Evolutionary conservation across 2,329 filamentous ascomycete genomes (phyloP), one percentile per base, ranked within the genome.

Genomic region (Macrophomina phaseolina): DNA sequence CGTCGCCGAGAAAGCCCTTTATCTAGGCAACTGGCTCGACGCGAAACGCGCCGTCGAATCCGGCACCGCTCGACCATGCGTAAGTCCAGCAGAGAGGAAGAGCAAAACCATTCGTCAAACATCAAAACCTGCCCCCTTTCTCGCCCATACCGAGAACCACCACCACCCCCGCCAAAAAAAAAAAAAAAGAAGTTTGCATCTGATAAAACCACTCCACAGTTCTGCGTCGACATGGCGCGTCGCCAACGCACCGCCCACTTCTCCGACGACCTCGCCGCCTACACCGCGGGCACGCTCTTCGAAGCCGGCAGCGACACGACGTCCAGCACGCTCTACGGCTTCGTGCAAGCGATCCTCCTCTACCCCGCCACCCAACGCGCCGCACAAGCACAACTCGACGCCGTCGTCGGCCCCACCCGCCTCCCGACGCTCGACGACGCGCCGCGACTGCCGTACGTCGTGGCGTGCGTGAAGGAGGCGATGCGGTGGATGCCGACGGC

Each of bases 1-100:
- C 64, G 67, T 73, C 42, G 72, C 75, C 2, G 84, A 86, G 68
- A 79, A 77, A n/a, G 73, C 68, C 5, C 66, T 74, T 3, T 76
- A 74, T 28, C 48, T 71, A 0, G 56, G 68, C 8, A 72, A 74
- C 60, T 76, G 72, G 71, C 45, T 74, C 16, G 55, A 68, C 1
- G 70, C 70, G 1, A 76, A 76, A 62, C 64, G 66, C 5, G 40
- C 40, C 12, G 16, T 63, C n/a, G 52, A 55, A 51, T 56, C 62
- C 9, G 69, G 67, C 11, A 68, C 66, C 34, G 69, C 63, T 7
- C 42, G 45, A 28, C 73, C 73, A 1, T 73, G 73, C 53, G 42
- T 45, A 45, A 45, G 42, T 23, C 23, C 23, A 23, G 23, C 23
- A 23, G 23, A 23, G 23, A 23, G 23, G 23, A 23, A 3, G 23